Evolutionary conservation across 768 basidiomycete genomes (phyloP), one percentile per base, ranked within the genome.

Genomic region (Pholiota molesta): DNA sequence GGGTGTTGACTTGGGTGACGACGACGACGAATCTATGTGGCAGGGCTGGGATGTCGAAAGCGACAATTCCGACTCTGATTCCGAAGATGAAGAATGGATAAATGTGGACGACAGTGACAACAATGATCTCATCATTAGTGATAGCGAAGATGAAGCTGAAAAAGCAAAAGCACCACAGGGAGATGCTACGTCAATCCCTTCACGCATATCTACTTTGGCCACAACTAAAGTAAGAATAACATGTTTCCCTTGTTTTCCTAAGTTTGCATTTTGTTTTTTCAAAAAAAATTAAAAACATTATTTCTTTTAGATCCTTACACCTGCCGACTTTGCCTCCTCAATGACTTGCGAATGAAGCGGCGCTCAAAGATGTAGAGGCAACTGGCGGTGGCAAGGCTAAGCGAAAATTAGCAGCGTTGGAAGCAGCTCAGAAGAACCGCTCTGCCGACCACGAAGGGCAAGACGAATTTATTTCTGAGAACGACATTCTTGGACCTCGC

Each of bases 301-400:
- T 26, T 26, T 55, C n/a, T 45, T 45, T 28, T 61, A 97, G 95
- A 99, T 99, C 69, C 85, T 99, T 45, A 99, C 97, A 0, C 97
- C 97, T 0, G 95, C 95, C 31, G 97, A 99, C 74, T 99, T 98
- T 71, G 92, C 92, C 75, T 97, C 55, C 81, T 99, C 56, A 92
- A 93, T 70, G 94, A 97, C 67, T 86, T 99, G 19, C 88, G 90
- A 2, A 82, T 94, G 54, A 83, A 75, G 92, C 90, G 0, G 92
- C 92, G 17, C 78, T 82, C 16, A 83, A 86, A 60, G 87, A 86
- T 0, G 87, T 91, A 6, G 87, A 93, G 70, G 75, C 74, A 23
- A 87, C 87, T 2, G 89, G 88, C 5, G 90, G 93, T 1, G 78
- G 86, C 19, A 87, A 83, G 39, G 89, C 94, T 3, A 97, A 97